Evolutionary conservation across 345 rosid genomes (phyloP), one percentile per base, ranked within the genome.

Genomic region (Schrenkiella parvula): DNA sequence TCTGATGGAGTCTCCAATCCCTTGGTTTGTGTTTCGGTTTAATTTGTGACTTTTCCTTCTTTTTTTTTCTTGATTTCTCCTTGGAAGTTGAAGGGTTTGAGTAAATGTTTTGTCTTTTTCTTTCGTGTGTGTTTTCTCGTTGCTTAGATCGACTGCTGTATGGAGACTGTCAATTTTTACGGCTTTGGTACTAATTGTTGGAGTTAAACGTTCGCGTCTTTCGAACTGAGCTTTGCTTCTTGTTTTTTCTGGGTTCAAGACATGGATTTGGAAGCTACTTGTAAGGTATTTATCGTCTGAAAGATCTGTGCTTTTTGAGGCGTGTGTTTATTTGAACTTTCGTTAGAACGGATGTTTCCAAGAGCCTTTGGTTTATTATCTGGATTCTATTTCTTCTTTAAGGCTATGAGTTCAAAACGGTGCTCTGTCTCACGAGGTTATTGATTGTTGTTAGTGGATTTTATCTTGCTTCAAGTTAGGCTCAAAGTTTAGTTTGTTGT

Each of bases 211-310:
- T 66, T 43, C 64, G 19, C 62, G 51, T 70, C 59, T 65, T 80
- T 63, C 51, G 28, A 66, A 73, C 78, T 70, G 67, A 52, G 73
- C 58, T 39, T 62, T 46, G 67, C 37, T 32, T 75, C 71, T 66
- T 72, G 44, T 65, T 69, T 31, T 72, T 73, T 51, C 55, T 57
- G 53, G 19, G 26, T 42, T 48, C 2, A 26, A 57, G 78, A 78
- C 59, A 93, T 93, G 98, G 98, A 93, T 84, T 85, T 87, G 85
- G 88, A 80, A 18, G 70, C 80, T 66, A 77, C 76, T 70, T 93
- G 98, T 85, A 86, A 87, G 98, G 96, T 93, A 86, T 47, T 59
- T 28, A 23, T 56, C 35, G 17, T 17, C 60, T 52, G 15, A 4
- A 42, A 53, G 28, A 68, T 68, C 32, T 34, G 1, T 67, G 26